Conservation (phyloP, 306 rosid species). For the Prunus campanulata region DNA sequence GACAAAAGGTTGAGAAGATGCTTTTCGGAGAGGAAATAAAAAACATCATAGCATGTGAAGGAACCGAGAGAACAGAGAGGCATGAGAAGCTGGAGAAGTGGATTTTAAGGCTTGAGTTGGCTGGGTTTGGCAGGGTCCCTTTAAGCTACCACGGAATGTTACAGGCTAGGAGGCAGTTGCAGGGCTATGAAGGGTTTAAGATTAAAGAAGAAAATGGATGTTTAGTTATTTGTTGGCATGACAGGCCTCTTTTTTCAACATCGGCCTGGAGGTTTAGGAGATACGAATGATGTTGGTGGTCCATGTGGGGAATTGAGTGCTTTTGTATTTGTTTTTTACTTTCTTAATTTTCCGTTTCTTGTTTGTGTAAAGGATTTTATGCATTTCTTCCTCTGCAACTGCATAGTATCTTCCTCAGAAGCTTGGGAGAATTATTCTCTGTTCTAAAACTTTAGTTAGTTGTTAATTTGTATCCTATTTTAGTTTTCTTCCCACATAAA, state of each 20-base stretch:
- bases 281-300: constrained; percentile 23
- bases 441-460: neutral
- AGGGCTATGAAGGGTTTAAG: constrained; percentile 52
- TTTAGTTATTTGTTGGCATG: constrained; percentile 59
- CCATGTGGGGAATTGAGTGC: constrained; percentile 12
- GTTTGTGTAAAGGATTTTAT: constrained; percentile 26
- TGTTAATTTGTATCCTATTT: neutral
- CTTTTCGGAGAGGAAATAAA: constrained; percentile 78
- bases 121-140: constrained; percentile 58
- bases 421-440: constrained; percentile 4
- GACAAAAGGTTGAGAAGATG: constrained; percentile 67
- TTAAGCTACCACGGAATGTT: constrained; percentile 52
- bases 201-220: constrained; percentile 49
- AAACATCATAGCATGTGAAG: constrained; percentile 79
- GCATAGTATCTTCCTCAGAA: constrained; percentile 11
- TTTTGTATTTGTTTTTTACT: neutral
- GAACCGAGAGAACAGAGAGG: constrained; percentile 67
- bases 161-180: constrained; percentile 50
- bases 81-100: constrained; percentile 79
- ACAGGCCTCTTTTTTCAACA: constrained; percentile 57
- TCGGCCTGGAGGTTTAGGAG: constrained; percentile 68
- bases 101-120: constrained; percentile 56
- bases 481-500: neutral
- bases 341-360: constrained; percentile 13
- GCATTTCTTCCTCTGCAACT: constrained; percentile 8